Base-by-base conservation (phyloP, 2,329 filamentous ascomycete species). In the Fonsecaea erecta region DNA sequence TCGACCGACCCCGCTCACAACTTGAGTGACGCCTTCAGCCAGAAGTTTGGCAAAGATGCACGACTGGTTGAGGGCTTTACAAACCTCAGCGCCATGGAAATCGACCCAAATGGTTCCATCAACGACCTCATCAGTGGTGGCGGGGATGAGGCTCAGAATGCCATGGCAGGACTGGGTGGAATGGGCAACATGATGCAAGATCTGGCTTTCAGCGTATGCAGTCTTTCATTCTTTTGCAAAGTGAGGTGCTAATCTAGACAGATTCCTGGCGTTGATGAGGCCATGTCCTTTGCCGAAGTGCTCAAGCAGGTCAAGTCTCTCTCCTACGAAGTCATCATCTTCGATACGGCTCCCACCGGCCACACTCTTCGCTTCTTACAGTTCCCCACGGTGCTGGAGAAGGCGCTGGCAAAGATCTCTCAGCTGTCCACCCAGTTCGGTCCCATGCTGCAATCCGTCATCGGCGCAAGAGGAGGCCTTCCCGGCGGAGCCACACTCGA, bases 41-140 rank as follows among this genome's bases (percentile, higher is more conserved):
- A 99, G 80, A 99, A 99, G 82, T 99, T 99, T 75, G 95, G 95
- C 83, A 99, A 99, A 84, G 95, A 99, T 80, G 95, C 95, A 60
- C 88, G 93, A 69, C 87, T 97, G 43, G 85, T 99, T 70, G 89
- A 97, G 73, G 95, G 95, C 72, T 97, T 96, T 75, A 87, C 89
- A 35, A 97, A 97, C 79, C 83, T 99, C 71, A 96, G 92, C 76
- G 95, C 95, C 68, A 99, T 99, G 95, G 95, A 99, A 81, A 98
- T 99, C 73, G 95, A 99, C 75, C 95, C 95, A 60, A 98, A 97
- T 76, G 95, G 94, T 54, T 97, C 92, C 75, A 97, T 99, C 78
- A 95, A 97, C 80, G 95, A 99, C 77, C 82, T 99, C 63, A 82
- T 99, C 69, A 90, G 91, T 9, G 90, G 89, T 75, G 88, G 86